These are phyloP conservation scores for Hypoxylon sp. DNA, from an alignment of 2,329 filamentous ascomycete species.

Conservation along the genomic window DNA sequence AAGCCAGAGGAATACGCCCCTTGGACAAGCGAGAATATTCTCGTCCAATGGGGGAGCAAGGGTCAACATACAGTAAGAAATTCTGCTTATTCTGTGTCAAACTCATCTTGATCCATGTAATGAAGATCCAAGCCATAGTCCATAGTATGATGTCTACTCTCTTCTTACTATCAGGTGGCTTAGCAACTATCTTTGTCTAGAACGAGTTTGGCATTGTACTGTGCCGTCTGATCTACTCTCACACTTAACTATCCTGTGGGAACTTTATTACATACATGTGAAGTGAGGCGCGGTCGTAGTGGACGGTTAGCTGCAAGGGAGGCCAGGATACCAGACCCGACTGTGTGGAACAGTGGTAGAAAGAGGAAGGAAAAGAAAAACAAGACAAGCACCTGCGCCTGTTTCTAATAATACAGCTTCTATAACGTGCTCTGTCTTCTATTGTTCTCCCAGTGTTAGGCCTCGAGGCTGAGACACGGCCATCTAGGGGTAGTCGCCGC, in stretches of 20 bases:
- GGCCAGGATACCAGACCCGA: not conserved
- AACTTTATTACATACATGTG: slow-evolving; percentile 7
- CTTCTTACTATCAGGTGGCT: slow-evolving; percentile 25
- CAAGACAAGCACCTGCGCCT: slow-evolving; percentile 35
- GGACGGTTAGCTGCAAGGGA: slow-evolving; percentile 29
- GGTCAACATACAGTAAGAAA: not conserved
- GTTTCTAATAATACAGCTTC: slow-evolving; percentile 34
- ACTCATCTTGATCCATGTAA: not conserved
- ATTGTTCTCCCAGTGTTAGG: slow-evolving; percentile 7
- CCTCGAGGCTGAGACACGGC: slow-evolving; percentile 22
- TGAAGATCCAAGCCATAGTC: slow-evolving; percentile 12
- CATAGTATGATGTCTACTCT: not conserved
- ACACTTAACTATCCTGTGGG: not conserved
- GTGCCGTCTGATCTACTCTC: slow-evolving; percentile 21
- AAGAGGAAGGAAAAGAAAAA: slow-evolving; percentile 14
- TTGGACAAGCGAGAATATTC: not conserved
- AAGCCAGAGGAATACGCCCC: not conserved
- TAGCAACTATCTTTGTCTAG: slow-evolving; percentile 30
- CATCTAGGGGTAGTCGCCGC: slow-evolving; percentile 18
- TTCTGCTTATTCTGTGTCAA: slow-evolving; percentile 4
- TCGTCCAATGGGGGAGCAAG: not conserved
- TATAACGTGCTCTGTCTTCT: slow-evolving; percentile 13
- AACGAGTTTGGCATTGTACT: slow-evolving; percentile 3
- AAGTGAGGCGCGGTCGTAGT: slow-evolving; percentile 13
- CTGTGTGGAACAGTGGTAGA: slow-evolving; percentile 19